Base-by-base conservation (phyloP, 352 stramenopile species). In the Globisporangium alternatum region DNA sequence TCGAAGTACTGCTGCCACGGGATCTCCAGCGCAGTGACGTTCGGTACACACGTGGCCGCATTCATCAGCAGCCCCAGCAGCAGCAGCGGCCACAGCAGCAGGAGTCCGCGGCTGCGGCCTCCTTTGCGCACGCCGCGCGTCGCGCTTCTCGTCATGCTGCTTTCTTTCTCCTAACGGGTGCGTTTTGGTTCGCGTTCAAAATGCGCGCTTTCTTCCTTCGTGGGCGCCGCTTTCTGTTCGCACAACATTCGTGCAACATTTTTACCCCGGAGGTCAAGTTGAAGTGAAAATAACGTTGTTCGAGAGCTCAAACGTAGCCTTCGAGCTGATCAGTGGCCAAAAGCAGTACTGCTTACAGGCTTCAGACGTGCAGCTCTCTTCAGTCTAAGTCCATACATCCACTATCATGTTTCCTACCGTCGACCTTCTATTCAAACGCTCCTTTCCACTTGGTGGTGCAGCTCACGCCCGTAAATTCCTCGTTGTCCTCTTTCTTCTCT, bases 381-480 rank as follows among this genome's bases (percentile, higher is more conserved):
- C 28, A 37, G 17, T 21, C 51, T 56, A 39, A 28, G 41, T 56
- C 28, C 51, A 56, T 19, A 6, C 2, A 25, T 39, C 37, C 22
- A 45, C 39, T n/a, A n/a, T 45, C 39, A 1, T 45, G 15, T 54
- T 28, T 56, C 15, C 31, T n/a, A 22, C 17, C 28, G 15, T 6
- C 15, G 30, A 56, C 22, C 13, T 37, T 30, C 60, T 80, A 92
- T 72, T 88, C 80, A 60, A 93, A 83, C 17, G 56, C 65, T 49
- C 84, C 84, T 56, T 83, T 69, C 84, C 84, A 93, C 51, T 89
- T 90, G 7, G 75, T 80, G 28, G 77, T 64, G 60, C 84, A 93
- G 37, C 64, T 67, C 10, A 93, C 65, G 59, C 63, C 56, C 7
- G 83, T 65, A 55, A 83, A 80, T 15, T 58, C 69, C 2, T 37